A percentile compares a stretch with the other conserved stretches of the same genome.
phyloP scores from a whole-genome alignment of 768 basidiomycete species.

The Jaapia argillacea region DNA sequence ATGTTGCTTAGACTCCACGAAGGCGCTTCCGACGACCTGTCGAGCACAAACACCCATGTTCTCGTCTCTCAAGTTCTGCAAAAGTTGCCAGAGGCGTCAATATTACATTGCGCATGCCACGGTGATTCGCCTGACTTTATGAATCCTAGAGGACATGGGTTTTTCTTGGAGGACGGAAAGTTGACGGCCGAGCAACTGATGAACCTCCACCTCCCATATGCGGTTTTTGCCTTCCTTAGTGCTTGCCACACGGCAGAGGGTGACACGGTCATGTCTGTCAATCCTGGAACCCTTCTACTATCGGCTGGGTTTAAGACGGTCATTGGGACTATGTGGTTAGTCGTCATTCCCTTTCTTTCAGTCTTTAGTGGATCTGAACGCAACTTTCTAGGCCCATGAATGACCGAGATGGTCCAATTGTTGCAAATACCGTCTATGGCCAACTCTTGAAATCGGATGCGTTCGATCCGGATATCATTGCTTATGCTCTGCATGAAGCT shows the following conservation, averaged over 20 bases:
- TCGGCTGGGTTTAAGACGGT: neutral
- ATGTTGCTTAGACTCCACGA: too few species aligned
- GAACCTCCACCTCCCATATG: neutral
- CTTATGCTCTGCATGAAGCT: neutral
- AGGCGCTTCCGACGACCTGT: too few species aligned
- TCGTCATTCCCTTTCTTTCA: neutral
- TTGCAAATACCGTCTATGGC: neutral
- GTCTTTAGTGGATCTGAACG: neutral
- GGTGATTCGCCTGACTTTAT: neutral
- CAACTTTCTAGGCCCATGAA: neutral
- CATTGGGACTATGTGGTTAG: neutral
- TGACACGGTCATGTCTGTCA: neutral
- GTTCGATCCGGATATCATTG: neutral
- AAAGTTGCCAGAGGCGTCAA: neutral
- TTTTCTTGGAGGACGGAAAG: neutral
- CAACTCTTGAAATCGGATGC: neutral
- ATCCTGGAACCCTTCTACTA: neutral
- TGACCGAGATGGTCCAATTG: neutral
- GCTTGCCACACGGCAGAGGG: neutral
- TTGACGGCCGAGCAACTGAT: neutral
- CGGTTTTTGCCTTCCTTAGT: neutral
- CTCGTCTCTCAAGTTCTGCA: too few species aligned
- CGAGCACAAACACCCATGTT: too few species aligned
- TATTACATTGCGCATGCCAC: neutral
- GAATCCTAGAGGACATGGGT: neutral